A percentile compares a stretch with the other conserved stretches of the same genome.
These are phyloP conservation scores for Claviceps humidiphila DNA, from an alignment of 2,329 filamentous ascomycete genomes.

Conservation along the genomic window DNA sequence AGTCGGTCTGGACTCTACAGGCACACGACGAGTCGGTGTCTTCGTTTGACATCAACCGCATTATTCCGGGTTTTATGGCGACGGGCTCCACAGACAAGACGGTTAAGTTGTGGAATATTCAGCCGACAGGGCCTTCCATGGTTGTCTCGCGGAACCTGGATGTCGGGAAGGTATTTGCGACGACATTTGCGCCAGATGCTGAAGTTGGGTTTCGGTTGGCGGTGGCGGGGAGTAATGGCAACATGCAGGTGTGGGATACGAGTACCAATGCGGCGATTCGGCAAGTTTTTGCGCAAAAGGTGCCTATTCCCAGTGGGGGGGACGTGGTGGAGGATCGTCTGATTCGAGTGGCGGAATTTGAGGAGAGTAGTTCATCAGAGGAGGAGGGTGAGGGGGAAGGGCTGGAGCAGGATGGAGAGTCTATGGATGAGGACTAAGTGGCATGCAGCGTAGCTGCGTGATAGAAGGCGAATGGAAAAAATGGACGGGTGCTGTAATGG, in stretches of 20 bases:
- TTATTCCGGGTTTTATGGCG: constrained; percentile 83
- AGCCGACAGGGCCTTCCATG: constrained; percentile 68
- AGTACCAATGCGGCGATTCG: constrained; percentile 82
- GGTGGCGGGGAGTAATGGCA: constrained; percentile 87
- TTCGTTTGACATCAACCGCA: constrained; percentile 80
- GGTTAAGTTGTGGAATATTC: constrained; percentile 94
- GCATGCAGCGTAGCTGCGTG: not conserved
- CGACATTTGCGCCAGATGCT: constrained; percentile 75
- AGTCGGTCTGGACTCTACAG: constrained; percentile 87
- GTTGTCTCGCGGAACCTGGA: constrained; percentile 85
- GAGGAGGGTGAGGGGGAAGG: constrained; percentile 43
- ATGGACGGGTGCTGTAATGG: not conserved
- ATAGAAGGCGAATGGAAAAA: not conserved
- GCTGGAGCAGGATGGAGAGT: constrained; percentile 10
- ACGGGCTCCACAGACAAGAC: constrained; percentile 90
- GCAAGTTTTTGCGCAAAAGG: constrained; percentile 62
- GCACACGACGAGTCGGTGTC: constrained; percentile 89
- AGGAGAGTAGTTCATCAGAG: constrained; percentile 51
- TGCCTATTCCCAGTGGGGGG: constrained; percentile 41
- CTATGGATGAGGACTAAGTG: constrained; percentile 14
- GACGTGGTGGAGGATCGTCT: constrained; percentile 61
- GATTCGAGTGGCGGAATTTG: constrained; percentile 52
- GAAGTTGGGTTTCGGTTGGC: constrained; percentile 87
- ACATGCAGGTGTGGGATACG: constrained; percentile 91
- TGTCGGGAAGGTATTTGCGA: constrained; percentile 88